Percentiles rank a stretch among this genome's conserved stretches.
Evolutionary conservation across 2,329 filamentous ascomycete species (phyloP).

Genomic region (Fusarium compactum): DNA sequence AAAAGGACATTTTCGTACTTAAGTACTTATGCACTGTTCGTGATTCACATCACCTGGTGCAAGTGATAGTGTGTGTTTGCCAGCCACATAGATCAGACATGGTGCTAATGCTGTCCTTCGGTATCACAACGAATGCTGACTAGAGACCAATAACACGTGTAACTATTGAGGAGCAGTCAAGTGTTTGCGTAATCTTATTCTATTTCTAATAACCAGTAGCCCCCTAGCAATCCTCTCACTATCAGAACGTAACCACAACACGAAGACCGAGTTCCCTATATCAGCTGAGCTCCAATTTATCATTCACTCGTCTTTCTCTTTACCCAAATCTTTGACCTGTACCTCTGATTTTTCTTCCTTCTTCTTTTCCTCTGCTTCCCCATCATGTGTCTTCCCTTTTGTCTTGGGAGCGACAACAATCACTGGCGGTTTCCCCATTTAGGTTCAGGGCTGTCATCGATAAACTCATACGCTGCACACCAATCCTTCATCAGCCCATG

Average conservation of each 20-base stretch:
- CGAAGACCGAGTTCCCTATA: neutral
- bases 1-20: neutral
- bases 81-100: neutral
- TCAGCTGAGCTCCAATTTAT: neutral
- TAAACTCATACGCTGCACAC: neutral
- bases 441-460: neutral
- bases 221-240: neutral
- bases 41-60: neutral
- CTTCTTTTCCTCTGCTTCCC: neutral
- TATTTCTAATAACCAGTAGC: neutral
- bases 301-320: neutral
- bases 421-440: neutral
- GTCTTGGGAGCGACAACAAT: neutral
- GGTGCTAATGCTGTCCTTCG: neutral
- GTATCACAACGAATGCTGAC: neutral
- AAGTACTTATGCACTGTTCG: neutral
- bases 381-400: neutral
- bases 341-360: too few species aligned
- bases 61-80: neutral
- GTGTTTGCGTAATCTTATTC: neutral
- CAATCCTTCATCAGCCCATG: neutral
- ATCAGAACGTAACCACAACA: too few species aligned
- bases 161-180: neutral
- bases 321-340: too few species aligned
- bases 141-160: neutral